Evolutionary conservation across 148 eudicot species (phyloP), one percentile per base, ranked within the genome.

Genomic region (Linanthus parryae): DNA sequence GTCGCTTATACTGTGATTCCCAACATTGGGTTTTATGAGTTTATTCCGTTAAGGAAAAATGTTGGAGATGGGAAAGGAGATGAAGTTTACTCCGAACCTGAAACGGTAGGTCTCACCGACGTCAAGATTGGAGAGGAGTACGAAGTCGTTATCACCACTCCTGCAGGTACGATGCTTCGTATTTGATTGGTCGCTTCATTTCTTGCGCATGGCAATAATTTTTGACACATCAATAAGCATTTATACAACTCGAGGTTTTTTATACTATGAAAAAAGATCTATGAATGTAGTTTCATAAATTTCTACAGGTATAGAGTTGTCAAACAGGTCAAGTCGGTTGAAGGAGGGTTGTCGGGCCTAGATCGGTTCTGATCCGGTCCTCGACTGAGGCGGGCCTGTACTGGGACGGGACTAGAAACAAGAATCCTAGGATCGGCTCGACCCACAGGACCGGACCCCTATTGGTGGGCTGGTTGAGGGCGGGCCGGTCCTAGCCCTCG

Each of bases 1-100:
- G 87, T 78, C 29, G 78, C 88, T 48, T 89, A 68, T 59, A 82
- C 79, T 0, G 95, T 89, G 21, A 79, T 80, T 64, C 97, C 97
- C 0, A 66, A 85, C 25, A 80, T 85, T 16, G 95, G 91, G 0
- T 89, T 66, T 64, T 89, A 82, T 10, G 97, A 89, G 36, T 89
- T 89, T 36, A 80, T 89, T 15, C 85, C 95, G 6, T 54, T 85
- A 30, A 72, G 67, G 7, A 76, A 64, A 31, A 48, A 45, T 31
- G 51, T 48, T 10, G 44, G 46, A 30, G 70, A 59, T 31, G 70
- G 38, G 20, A 41, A 39, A 2, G 54, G 16, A 24, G 64, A 18
- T 21, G 33, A 41, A 31, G 17, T 20, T 51, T 33, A 53, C 3
- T 29, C 64, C 25, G 94, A 88, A 53, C 68, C 76, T 0, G 57